Base-by-base conservation (phyloP, 1,284 basidiomycete species). In the Sporisorium scitamineum region DNA sequence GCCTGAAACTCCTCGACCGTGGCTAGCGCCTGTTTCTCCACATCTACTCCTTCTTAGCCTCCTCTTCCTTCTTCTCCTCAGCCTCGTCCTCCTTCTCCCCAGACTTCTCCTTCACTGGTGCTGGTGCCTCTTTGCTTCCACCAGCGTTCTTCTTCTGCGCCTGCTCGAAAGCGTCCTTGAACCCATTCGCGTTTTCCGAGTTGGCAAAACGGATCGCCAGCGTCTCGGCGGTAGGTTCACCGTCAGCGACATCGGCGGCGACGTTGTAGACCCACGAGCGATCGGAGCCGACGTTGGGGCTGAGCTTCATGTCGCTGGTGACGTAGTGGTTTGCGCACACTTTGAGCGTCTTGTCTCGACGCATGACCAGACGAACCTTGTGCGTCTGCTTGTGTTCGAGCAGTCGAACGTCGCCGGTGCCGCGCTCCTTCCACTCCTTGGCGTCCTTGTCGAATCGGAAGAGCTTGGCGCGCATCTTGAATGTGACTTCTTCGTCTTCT, bases 381-480 rank as follows among this genome's bases (percentile, higher is more conserved):
- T 92, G 91, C 47, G 92, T 93, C 53, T 72, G 90, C 87, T 93
- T 95, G 89, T 97, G 93, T 84, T 91, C 88, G 54, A 85, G 72
- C 22, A 85, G 64, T 39, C 83, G 79, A 2, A 85, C 83, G 34
- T 85, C 83, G 11, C 83, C 83, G 10, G 83, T 85, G 26, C 83
- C 94, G 48, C 94, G 88, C 88, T 98, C 95, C 87, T 99, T 99
- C 97, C 97, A 99, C 87, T 99, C 95, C 70, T 90, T 89, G 66
- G 90, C 88, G 47, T 86, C 88, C 80, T 90, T 88, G 81, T 93
- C 92, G 88, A 99, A 99, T 85, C 97, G 91, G 90, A 99, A 99
- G 75, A 99, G 91, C 89, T 99, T 99, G 82, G 97, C 94, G 82
- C 97, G 94, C 96, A 98, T 94, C 89, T 99, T 99, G 91, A 98